Evolutionary conservation across 331 rosid genomes (phyloP), one percentile per base, ranked within the genome.

Genomic region (Pyrus hybrid): DNA sequence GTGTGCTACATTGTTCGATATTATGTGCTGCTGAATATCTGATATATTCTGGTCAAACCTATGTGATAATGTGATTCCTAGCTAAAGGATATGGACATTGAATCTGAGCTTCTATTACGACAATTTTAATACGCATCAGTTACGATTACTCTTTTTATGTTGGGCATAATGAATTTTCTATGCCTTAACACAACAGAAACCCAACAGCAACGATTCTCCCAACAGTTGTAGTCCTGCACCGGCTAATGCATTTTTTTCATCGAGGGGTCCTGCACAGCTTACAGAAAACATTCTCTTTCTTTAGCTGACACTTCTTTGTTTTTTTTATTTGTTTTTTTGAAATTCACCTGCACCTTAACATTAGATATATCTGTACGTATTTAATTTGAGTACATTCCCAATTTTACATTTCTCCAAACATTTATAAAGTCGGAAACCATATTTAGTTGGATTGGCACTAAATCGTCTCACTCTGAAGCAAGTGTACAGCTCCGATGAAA

Each of bases 231-330:
- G 85, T 86, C 97, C 96, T 33, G 89, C 97, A 56, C 97, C 99
- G 60, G 57, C 71, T 29, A 92, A 90, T 18, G 96, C 99, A 47
- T 86, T 77, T 77, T 94, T 92, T 88, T 94, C 99, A 21, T 90
- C 97, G 0, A 90, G 95, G 76, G 99, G 99, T 70, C 99, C 97
- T 62, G 83, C 95, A n/a, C 68, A 75, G 73, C 91, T 87, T 23
- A 81, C 97, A 68, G 97, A 94, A 84, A 94, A 91, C 79, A 80
- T 92, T 80, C 93, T 94, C 79, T 77, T 72, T 69, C 80, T 74
- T 16, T 69, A 23, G 5, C 73, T n/a, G 13, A 23, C 37, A 47
- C 23, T 65, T 16, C n/a, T 49, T 45, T 45, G 53, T 41, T 41
- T 11, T 21, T 4, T 30, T 30, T 30, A 2, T 35, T 7, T 35